Evolutionary conservation across 306 rosid species (phyloP), one percentile per base, ranked within the genome.

Genomic region (Carpinus fangiana): DNA sequence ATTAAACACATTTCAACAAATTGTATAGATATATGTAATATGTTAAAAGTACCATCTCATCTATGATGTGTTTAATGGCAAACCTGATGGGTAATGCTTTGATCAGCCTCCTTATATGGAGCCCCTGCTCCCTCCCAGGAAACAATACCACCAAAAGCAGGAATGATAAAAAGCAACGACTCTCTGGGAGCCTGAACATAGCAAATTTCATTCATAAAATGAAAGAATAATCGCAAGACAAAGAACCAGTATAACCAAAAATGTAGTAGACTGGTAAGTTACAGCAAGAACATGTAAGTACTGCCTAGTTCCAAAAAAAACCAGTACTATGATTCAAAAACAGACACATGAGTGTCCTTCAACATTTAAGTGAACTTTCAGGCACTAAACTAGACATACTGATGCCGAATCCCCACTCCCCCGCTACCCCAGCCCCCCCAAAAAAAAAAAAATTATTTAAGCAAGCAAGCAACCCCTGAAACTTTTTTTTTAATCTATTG

Each of bases 121-220:
- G 93, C 94, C 5, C 90, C 97, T 51, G 91, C 88, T 54, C 99
- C 97, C 74, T 93, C 96, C 99, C 99, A 93, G 51, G 98, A 95
- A 78, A 95, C 96, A 57, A 66, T 74, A 57, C 99, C 99, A 21
- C 97, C 99, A 87, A 95, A 95, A 64, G 98, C 92, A 83, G 97
- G 94, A 88, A 95, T 89, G 67, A 93, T 82, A 70, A 93, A 90
- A 75, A 91, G 94, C 82, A 95, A 84, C 1, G 98, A 90, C 81
- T 95, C 99, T 86, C 98, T 87, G 17, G 93, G 96, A 78, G 87
- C 96, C 99, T 95, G 88, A 68, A 79, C 20, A 73, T 17, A 53
- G 57, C 21, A 73, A 5, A 8, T 14, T 12, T 12, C 59, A 64
- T 71, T 80, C 57, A 76, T 26, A 64, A 73, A 77, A 84, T 26